Base-by-base conservation (phyloP, 208 protist species). In the Naegleria lovaniensis region DNA sequence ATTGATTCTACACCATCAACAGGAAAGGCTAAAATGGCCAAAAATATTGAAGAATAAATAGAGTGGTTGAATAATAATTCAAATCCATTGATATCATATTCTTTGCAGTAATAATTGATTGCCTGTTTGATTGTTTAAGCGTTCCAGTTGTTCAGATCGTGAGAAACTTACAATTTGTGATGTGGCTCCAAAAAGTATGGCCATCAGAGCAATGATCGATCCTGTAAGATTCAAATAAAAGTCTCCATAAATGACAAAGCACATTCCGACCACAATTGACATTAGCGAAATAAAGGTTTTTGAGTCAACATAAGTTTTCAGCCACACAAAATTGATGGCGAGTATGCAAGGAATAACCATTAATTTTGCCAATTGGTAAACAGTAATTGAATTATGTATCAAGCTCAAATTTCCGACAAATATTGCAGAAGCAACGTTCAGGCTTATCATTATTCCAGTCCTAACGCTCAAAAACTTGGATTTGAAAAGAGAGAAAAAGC, bases 61-160 rank as follows among this genome's bases (percentile, higher is more conserved):
- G 67, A 79, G n/a, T 79, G 67, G 9, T 79, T 79, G 0, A 79
- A 79, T 79, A 79, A 79, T 36, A 79, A 79, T 36, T 79, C 67
- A 79, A 79, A 79, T 36, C 67, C 67, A 79, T 79, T 79, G 29
- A 79, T 11, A 36, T 79, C 67, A 79, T 79, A 79, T 79, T 79
- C 67, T 36, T 79, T 79, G n/a, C 67, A 36, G n/a, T 36, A 79
- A 33, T 79, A 79, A 79, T 79, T 79, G 29, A 79, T 79, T 11
- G 67, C 67, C 67, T 79, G 5, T 36, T 13, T 7, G 43, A 9
- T n/a, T 75, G 25, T 29, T n/a, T 75, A 79, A 33, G n/a, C 9
- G 9, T 36, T 79, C 9, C 6, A 79, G 9, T 79, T 11, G n/a
- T 36, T 36, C 19, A 36, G 5, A 2, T 36, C 5, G 5, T 79